phyloP scores from a whole-genome alignment of 164 flowering plant genomes.

The Annona squamosa region DNA sequence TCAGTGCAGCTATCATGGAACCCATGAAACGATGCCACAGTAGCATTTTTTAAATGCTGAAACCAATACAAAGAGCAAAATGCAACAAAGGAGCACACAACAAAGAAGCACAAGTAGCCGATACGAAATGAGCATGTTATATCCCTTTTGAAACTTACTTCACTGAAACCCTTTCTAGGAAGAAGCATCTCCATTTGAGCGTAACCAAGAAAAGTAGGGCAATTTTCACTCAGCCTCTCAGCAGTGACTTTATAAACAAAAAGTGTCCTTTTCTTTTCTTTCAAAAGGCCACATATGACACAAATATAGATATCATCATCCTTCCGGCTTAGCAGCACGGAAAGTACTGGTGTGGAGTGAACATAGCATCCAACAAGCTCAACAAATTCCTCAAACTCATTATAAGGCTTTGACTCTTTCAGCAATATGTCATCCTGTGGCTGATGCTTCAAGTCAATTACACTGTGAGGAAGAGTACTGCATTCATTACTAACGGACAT shows the following conservation, averaged over 20 bases:
- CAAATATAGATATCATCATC: slow-evolving; percentile 46
- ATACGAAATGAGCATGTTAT: slow-evolving; percentile 1
- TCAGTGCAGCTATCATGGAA: neutral
- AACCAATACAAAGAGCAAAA: neutral
- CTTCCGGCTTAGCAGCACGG: slow-evolving; percentile 31
- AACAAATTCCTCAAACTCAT: slow-evolving; percentile 24
- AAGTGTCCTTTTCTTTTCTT: slow-evolving; percentile 35
- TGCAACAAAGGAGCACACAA: neutral
- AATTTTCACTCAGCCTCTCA: slow-evolving; percentile 30
- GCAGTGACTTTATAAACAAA: slow-evolving; percentile 52
- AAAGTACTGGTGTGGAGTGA: slow-evolving; percentile 60
- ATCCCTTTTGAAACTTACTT: slow-evolving; percentile 34
- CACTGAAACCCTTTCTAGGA: slow-evolving; percentile 27
- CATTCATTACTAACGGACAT: slow-evolving; percentile 6
- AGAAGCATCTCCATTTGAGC: slow-evolving; percentile 37
- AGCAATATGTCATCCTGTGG: slow-evolving; percentile 2
- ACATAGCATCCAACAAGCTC: slow-evolving; percentile 62
- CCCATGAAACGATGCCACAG: neutral
- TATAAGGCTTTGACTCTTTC: slow-evolving; percentile 14
- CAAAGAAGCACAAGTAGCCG: neutral
- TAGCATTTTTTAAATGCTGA: neutral
- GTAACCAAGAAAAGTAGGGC: slow-evolving; percentile 71
- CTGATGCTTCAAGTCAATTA: slow-evolving; percentile 1
- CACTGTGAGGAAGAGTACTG: slow-evolving; percentile 1
- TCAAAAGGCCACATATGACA: slow-evolving; percentile 51